These are phyloP conservation scores for Didymella glomerata DNA, from an alignment of 2,329 filamentous ascomycete genomes.

Conservation along the genomic window DNA sequence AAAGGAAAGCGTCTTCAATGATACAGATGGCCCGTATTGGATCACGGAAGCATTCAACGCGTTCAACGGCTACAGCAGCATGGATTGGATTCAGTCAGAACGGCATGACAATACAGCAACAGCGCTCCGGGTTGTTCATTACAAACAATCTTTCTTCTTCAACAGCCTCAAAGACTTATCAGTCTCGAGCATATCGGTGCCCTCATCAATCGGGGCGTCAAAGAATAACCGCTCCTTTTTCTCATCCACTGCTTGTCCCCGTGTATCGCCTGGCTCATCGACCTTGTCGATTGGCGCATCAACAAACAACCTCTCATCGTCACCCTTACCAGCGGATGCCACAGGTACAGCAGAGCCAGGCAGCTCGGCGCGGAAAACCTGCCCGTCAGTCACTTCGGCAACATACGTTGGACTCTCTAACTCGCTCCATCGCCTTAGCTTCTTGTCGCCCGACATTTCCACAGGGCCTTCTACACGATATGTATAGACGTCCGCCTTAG, in stretches of 20 bases:
- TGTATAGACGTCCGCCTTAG: constrained; percentile 15
- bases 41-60: constrained; percentile 6
- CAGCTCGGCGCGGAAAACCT: constrained; percentile 24
- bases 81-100: background rate
- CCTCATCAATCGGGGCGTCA: constrained; percentile 13
- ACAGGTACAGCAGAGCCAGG: constrained; percentile 21
- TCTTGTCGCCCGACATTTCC: constrained; percentile 15
- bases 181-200: background rate
- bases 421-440: constrained; percentile 18
- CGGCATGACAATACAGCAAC: background rate
- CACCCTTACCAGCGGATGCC: constrained; percentile 2
- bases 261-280: constrained; percentile 11
- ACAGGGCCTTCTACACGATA: constrained; percentile 3
- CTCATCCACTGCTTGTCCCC: constrained; percentile 3
- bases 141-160: constrained; percentile 1
- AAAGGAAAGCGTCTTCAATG: background rate
- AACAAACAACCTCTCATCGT: constrained; percentile 23
- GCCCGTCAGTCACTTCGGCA: constrained; percentile 17
- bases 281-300: constrained; percentile 27
- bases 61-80: background rate
- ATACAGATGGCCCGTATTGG: constrained; percentile 7
- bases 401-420: constrained; percentile 23
- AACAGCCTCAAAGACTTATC: background rate
- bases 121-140: background rate
- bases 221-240: constrained; percentile 19